A percentile compares a stretch with the other conserved stretches of the same genome.
Conservation (phyloP, 495 filamentous ascomycete genomes). For the Bombardia bombarda region DNA sequence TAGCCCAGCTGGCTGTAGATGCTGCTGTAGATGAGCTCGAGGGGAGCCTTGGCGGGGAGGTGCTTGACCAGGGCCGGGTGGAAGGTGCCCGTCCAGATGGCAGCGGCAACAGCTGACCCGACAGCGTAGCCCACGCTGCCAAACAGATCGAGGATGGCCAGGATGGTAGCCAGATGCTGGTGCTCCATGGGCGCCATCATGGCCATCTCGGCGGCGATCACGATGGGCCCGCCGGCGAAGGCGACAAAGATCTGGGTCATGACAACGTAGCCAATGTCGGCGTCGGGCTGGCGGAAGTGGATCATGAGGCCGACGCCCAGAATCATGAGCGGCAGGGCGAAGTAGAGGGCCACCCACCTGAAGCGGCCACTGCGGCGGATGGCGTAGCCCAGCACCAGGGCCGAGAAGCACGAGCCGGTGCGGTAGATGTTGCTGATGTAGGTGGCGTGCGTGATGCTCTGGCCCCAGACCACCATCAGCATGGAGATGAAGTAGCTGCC, state of each 20-base stretch:
- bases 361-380: conserved; percentile 49
- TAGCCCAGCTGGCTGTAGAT: conserved; percentile 45
- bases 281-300: conserved; percentile 50
- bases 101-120: conserved; percentile 49
- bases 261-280: conserved; percentile 50
- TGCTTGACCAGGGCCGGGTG: conserved; percentile 39
- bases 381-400: conserved; percentile 44
- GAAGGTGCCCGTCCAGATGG: conserved; percentile 58
- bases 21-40: conserved; percentile 44
- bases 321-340: conserved; percentile 58
- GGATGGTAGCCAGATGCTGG: conserved; percentile 53
- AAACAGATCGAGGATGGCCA: conserved; percentile 54
- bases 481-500: conserved; percentile 57
- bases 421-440: conserved; percentile 64
- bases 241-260: conserved; percentile 75
- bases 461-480: conserved; percentile 58
- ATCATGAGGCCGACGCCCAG: conserved; percentile 64
- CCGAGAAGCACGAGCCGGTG: conserved; percentile 56
- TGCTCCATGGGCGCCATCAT: conserved; percentile 56
- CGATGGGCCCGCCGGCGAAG: conserved; percentile 48
- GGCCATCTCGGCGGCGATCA: conserved; percentile 57
- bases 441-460: conserved; percentile 46
- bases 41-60: conserved; percentile 36
- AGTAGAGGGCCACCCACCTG: conserved; percentile 54
- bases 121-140: conserved; percentile 55